Base-by-base conservation (phyloP, 169 alveolate genomes). In the Plasmodium vinckei region DNA sequence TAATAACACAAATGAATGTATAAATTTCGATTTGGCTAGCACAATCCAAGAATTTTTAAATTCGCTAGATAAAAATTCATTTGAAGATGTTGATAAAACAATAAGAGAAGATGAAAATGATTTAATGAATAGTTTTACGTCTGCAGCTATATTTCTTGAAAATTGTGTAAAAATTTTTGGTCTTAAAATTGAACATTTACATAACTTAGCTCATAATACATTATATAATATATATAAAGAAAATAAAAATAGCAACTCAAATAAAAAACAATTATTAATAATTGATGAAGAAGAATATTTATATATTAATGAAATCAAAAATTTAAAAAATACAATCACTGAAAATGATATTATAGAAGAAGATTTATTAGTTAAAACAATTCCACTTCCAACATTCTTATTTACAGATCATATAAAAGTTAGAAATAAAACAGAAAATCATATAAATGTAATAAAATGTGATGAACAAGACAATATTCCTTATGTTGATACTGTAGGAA, bases 161-260 rank as follows among this genome's bases (percentile, higher is more conserved):
- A 79, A 79, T 46, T 79, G 89, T 59, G 89, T 79, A n/a, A 79
- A 79, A 79, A 65, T 79, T 2, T 79, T 79, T 56, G 63, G 89
- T 23, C 67, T 60, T 33, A 79, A 79, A 79, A 79, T 79, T 68
- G 89, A 79, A 12, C 79, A 79, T 56, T 46, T 79, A 42, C 89
- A 79, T 44, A 79, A 79, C 21, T 79, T 79, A 61, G 89, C 89
- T 5, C 89, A 79, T 65, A 79, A 79, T 46, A 79, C 89, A 21
- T 57, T 79, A 25, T 65, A 65, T 69, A 79, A 79, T 65, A 79
- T 79, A 19, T 53, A 79, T 56, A 79, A 54, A 46, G 89, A 79
- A 21, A 64, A 65, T 25, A 79, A 63, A 54, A 53, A 79, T 54
- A 63, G 15, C 21, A 65, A 49, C 7, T n/a, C 51, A 4, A 25